Evolutionary conservation across 1,284 basidiomycete genomes (phyloP).

Genomic region (Coniferiporia weirii): DNA sequence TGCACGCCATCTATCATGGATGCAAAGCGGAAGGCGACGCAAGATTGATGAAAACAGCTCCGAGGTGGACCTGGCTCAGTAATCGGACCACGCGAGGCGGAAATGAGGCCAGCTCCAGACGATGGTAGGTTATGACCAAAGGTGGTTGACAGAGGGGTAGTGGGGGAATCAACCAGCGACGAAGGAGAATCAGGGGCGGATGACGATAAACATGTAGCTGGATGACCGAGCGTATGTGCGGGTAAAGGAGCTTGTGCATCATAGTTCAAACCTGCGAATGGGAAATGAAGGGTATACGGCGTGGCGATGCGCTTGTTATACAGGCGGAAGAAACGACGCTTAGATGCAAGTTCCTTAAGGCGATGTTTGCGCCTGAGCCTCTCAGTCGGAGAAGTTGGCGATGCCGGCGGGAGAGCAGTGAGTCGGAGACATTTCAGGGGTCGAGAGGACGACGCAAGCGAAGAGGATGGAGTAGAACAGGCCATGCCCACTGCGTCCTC

Average conservation of each 20-base stretch:
- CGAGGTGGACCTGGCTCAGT: background rate
- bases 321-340: background rate
- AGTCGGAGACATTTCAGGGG: background rate
- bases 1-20: constrained; percentile 7
- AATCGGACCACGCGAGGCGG: background rate
- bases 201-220: background rate
- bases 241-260: background rate
- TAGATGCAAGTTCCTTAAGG: background rate
- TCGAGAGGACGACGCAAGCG: background rate
- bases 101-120: background rate
- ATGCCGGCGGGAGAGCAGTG: background rate
- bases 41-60: constrained; percentile 3
- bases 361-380: background rate
- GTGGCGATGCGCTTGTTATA: constrained; percentile 1
- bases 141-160: constrained; percentile 75
- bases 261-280: background rate
- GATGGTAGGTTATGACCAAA: constrained; percentile 53
- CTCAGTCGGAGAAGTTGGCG: background rate
- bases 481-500: background rate
- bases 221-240: background rate
- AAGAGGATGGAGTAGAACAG: background rate
- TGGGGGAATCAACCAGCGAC: constrained; percentile 45
- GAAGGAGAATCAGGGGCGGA: background rate
- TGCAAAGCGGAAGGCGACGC: constrained; percentile 3
- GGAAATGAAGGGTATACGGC: background rate